Percentiles rank a stretch among this genome's conserved stretches.
Conservation (phyloP, 2,329 filamentous ascomycete genomes). For the Myriosclerotinia scirpicola region DNA sequence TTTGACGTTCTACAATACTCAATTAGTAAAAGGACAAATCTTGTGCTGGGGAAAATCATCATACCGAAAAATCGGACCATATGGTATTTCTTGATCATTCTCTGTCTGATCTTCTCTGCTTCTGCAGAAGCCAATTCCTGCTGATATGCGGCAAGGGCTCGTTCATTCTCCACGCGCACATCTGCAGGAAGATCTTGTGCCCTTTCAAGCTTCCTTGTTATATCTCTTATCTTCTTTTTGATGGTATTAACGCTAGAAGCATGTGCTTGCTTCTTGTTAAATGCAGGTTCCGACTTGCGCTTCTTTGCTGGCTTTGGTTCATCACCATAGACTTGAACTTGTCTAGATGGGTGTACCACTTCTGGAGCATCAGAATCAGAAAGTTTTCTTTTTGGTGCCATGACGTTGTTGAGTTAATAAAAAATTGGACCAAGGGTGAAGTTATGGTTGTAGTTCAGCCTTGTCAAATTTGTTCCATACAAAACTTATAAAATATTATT, state of each 20-base stretch:
- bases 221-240: constrained; percentile 70
- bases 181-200: constrained; percentile 65
- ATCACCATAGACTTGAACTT: constrained; percentile 38
- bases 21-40: constrained; percentile 23
- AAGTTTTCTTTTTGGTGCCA: constrained; percentile 39
- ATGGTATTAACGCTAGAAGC: constrained; percentile 54
- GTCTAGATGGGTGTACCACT: constrained; percentile 39
- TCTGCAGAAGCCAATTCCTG: constrained; percentile 61
- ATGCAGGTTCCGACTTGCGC: constrained; percentile 36
- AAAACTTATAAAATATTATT: neutral
- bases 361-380: constrained; percentile 31
- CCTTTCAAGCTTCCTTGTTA: constrained; percentile 64
- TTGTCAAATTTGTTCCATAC: constrained; percentile 18
- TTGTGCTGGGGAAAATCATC: constrained; percentile 31
- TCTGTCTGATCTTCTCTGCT: constrained; percentile 60
- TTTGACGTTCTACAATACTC: constrained; percentile 61
- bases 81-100: constrained; percentile 78
- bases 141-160: constrained; percentile 67
- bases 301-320: constrained; percentile 38
- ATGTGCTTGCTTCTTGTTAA: constrained; percentile 38
- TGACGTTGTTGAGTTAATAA: constrained; percentile 26
- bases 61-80: constrained; percentile 82
- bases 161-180: constrained; percentile 66
- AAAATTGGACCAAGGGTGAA: constrained; percentile 11
- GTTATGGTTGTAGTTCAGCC: constrained; percentile 21